Base-by-base conservation (phyloP, 345 rosid genomes). In the Nasturtium officinale region DNA sequence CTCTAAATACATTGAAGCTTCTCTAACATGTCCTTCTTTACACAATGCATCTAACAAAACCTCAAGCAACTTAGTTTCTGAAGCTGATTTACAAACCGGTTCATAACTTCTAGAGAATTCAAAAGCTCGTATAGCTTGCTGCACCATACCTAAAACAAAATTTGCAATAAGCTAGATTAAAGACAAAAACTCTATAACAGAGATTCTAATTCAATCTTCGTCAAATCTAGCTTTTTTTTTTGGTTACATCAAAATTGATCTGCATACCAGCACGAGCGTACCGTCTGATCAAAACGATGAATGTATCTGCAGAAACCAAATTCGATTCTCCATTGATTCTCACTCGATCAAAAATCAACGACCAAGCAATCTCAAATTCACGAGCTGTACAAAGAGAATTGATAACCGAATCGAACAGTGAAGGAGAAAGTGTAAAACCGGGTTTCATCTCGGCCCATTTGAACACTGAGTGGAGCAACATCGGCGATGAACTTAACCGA, bases 31-130 rank as follows among this genome's bases (percentile, higher is more conserved):
- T 65, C 89, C 92, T 81, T 91, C 93, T 81, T 91, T 89, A 69
- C 90, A 89, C 42, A 91, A 87, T 2, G 94, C 82, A 78, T 95
- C 99, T 87, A 91, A 78, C 76, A 90, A 80, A 71, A 84, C 78
- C 57, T 90, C 93, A 23, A 95, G 77, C 79, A 95, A 72, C 63
- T 70, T 69, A 32, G 20, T 28, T 59, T 73, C 81, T 3, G 61
- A 69, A 57, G 76, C 88, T 75, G 78, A 46, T 50, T 80, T 72
- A 11, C 37, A 50, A 60, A 80, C 54, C 2, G 56, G 52, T 20
- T 72, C 82, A 63, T 84, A 82, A 52, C 78, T 82, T 68, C 60
- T 48, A 2, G 89, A 85, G 72, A 80, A 88, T 52, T 95, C 90
- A 30, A 81, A 89, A n/a, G 96, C 85, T 13, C 83, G 76, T 53